Base-by-base conservation (phyloP, 805 yeast genomes). In the Limtongia smithiae region DNA sequence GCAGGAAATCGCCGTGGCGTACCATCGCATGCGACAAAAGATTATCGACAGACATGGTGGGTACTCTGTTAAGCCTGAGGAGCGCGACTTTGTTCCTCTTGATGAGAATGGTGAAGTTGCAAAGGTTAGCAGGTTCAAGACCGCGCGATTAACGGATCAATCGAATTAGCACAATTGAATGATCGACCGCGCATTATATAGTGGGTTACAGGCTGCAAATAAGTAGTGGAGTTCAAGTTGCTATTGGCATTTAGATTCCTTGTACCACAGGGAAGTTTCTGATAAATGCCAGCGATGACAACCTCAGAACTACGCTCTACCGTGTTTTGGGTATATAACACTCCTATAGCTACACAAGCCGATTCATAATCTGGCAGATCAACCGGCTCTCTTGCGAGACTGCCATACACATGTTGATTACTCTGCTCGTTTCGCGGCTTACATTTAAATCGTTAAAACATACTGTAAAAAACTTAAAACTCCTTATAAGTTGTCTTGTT, bases 61-160 rank as follows among this genome's bases (percentile, higher is more conserved):
- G 3, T 74, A 59, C 44, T 65, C 65, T 39, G 67, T 70, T 41
- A 64, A 71, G 1, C 71, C 71, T 1, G 68, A 71, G 44, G 82
- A 74, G 27, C 56, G 64, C 42, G 87, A 81, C 51, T 62, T 80
- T 27, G 88, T 81, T 53, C 86, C 86, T 0, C 68, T 82, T 12
- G 87, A 84, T 60, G 81, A 78, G 46, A 58, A 65, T 37, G 85
- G 85, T 0, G 76, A 79, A 44, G 79, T 79, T 0, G 60, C 75
- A 4, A 77, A 69, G 48, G 65, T 76, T 0, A 83, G 90, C 61
- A 68, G 84, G 48, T 84, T 84, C 62, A 82, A 71, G 60, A 74
- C 80, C 18, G 80, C 82, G 15, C 57, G 66, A 15, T 31, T 57
- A 20, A 14, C 37, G 17, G 41, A 41, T 12, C 39, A 20, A 25